These are phyloP conservation scores for Dorcoceras hygrometricum DNA, from an alignment of 257 asterid genomes.

Conservation along the genomic window DNA sequence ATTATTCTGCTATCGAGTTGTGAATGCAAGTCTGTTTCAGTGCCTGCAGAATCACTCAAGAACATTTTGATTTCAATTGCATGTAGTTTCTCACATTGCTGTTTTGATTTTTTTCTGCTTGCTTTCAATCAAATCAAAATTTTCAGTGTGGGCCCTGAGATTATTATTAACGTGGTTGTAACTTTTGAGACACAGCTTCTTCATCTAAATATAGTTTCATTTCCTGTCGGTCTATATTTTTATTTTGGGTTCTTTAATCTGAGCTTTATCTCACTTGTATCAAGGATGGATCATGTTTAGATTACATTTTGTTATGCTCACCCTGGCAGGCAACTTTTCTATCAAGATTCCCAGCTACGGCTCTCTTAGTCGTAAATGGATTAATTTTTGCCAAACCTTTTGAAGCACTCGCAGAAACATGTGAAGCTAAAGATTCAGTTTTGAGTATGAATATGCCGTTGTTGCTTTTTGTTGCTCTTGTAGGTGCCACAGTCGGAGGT, in stretches of 20 bases:
- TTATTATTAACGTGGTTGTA: background rate
- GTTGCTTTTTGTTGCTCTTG: conserved; percentile 76
- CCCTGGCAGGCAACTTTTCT: conserved; percentile 45
- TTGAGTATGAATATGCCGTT: conserved; percentile 82
- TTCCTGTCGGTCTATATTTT: background rate
- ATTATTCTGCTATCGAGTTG: background rate
- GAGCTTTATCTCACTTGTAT: background rate
- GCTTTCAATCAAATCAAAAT: background rate
- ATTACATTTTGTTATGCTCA: conserved; percentile 6
- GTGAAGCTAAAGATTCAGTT: conserved; percentile 59
- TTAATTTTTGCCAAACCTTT: conserved; percentile 60
- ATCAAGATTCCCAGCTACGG: conserved; percentile 33
- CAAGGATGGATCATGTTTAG: background rate
- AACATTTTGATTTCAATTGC: background rate
- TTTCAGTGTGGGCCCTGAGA: background rate
- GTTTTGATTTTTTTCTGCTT: background rate
- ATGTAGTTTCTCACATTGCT: background rate
- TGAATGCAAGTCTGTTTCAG: background rate
- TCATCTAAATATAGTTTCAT: background rate
- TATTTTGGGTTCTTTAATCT: background rate
- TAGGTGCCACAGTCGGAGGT: conserved; percentile 99
- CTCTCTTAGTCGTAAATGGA: conserved; percentile 48
- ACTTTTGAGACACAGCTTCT: background rate
- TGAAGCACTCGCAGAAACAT: conserved; percentile 84
- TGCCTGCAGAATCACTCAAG: background rate